phyloP scores from a whole-genome alignment of 495 filamentous ascomycete species.

The Aspergillus nidulans region DNA sequence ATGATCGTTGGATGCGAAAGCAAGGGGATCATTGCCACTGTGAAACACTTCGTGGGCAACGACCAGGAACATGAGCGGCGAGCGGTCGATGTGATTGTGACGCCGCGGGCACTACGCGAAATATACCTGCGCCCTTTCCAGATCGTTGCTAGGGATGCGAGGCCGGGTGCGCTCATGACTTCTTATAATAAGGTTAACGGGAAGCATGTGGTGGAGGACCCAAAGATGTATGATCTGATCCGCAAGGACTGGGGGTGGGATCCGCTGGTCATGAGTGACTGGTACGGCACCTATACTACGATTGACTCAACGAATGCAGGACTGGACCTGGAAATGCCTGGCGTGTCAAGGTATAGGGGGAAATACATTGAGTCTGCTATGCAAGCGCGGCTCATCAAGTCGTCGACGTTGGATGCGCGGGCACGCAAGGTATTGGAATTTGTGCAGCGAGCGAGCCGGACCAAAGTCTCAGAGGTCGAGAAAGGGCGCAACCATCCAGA shows the following conservation, averaged over 20 bases:
- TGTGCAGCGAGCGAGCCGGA: slow-evolving; percentile 35
- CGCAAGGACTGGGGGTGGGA: slow-evolving; percentile 66
- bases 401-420: slow-evolving; percentile 50
- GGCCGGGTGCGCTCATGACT: slow-evolving; percentile 66
- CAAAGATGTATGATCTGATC: slow-evolving; percentile 53
- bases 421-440: slow-evolving; percentile 54
- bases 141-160: slow-evolving; percentile 56
- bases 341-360: slow-evolving; percentile 52
- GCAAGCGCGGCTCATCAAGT: slow-evolving; percentile 54
- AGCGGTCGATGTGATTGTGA: slow-evolving; percentile 56
- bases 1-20: slow-evolving; percentile 60
- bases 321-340: slow-evolving; percentile 69
- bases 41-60: slow-evolving; percentile 71
- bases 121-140: slow-evolving; percentile 71
- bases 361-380: slow-evolving; percentile 37
- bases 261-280: slow-evolving; percentile 34
- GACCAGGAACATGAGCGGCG: slow-evolving; percentile 65
- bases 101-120: slow-evolving; percentile 64
- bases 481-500: slow-evolving; percentile 56
- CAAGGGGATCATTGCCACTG: slow-evolving; percentile 53
- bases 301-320: slow-evolving; percentile 57
- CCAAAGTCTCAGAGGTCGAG: slow-evolving; percentile 48
- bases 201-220: slow-evolving; percentile 58
- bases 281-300: slow-evolving; percentile 56
- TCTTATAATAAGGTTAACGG: slow-evolving; percentile 74